Evolutionary conservation across 257 asterid species (phyloP), one percentile per base, ranked within the genome.

Genomic region (Datura wrightii): DNA sequence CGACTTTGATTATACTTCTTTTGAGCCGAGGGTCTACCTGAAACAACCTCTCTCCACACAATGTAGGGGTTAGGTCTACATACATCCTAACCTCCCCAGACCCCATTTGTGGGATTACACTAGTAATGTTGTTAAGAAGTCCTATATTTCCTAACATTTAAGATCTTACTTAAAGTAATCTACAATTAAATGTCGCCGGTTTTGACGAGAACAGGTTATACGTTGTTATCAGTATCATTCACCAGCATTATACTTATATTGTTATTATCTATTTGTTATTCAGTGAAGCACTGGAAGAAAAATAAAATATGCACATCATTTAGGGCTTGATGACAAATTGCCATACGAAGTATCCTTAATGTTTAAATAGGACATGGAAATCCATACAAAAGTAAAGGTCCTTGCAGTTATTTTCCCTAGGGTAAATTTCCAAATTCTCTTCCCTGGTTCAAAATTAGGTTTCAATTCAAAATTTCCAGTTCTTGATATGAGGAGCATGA

Each of bases 251-350:
- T 63, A 63, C 31, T 31, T 63, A 63, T 63, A 63, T 63, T 31
- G 42, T 31, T 63, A 63, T 31, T 62, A 63, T 13, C 44, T 65
- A 65, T 65, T 34, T 65, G 18, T 10, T 65, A 13, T 65, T 65
- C 44, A 13, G n/a, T 10, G n/a, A 65, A 34, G 16, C n/a, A 34
- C 72, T 11, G n/a, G 72, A 65, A 34, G 72, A 65, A 65, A 65
- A 65, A 65, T 34, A 65, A 65, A 65, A 65, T 65, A 10, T 65
- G 72, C 72, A 65, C 44, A 65, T 65, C 10, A 63, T 65, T 65
- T 65, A 65, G 72, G 72, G 14, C 44, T 65, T 34, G 72, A 34
- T 14, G n/a, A 65, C n/a, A 65, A 34, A 34, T 11, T 36, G 42
- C 71, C 44, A 34, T 11, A 65, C 72, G 1, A 34, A 65, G 72